Base-by-base conservation (phyloP, 225 moss, liverwort and hornwort genomes). In the Marchantia polymorpha region DNA sequence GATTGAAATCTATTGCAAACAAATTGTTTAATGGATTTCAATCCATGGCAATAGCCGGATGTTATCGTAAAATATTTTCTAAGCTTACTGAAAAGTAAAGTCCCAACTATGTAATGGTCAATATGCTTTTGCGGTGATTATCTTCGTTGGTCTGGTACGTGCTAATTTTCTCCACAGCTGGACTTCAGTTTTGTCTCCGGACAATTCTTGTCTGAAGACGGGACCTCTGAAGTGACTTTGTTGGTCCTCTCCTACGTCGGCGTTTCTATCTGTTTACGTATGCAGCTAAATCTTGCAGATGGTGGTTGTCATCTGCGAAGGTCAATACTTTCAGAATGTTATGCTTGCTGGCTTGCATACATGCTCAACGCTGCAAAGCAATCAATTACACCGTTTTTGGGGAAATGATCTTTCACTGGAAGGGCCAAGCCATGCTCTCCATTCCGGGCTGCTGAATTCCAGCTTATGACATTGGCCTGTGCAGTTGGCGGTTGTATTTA, bases 291-390 rank as follows among this genome's bases (percentile, higher is more conserved):
- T 19, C 63, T 69, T 70, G 77, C 87, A 87, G 87, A 82, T 91
- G 80, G 0, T 80, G 12, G 91, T 90, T 66, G 91, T 91, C 26
- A 68, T 93, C 9, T 89, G 73, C 55, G 93, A 93, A 83, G 93
- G 89, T 48, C 93, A 93, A 72, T 93, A 93, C 75, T 93, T 91
- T 58, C 93, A 93, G 77, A 85, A 82, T 52, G 91, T 93, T 31
- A 93, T 93, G 91, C 87, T 91, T n/a, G 85, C 87, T n/a, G 93
- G 93, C 39, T 93, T 93, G 72, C 90, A 87, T 27, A 69, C 84
- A 52, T 83, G 88, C 39, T 81, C 85, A 39, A 83, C 88, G 17
- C 52, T 88, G 81, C 84, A 84, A 73, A 50, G 85, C n/a, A n/a
- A 58, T 19, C 16, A 52, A 13, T 22, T 9, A 73, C 52, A 48